Conservation (phyloP, 2,329 filamentous ascomycete genomes). For the Penicillium crustosum region DNA sequence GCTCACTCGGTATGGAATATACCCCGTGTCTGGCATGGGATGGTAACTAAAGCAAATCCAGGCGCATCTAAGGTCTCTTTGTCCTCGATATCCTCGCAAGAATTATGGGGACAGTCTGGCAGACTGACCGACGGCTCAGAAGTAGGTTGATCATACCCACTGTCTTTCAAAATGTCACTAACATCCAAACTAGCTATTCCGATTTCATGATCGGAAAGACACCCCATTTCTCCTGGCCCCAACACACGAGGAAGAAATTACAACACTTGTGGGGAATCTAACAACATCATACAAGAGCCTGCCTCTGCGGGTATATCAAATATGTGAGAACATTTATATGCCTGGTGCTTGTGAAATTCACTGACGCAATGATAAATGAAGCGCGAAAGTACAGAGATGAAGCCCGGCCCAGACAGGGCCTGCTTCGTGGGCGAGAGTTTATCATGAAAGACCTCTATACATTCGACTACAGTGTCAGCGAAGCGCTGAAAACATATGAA, state of each 20-base stretch:
- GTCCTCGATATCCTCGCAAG: slow-evolving; percentile 65
- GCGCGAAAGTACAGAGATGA: slow-evolving; percentile 95
- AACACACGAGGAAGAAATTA: slow-evolving; percentile 97
- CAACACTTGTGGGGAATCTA: slow-evolving; percentile 69
- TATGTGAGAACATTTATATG: slow-evolving; percentile 54
- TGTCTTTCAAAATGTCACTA: slow-evolving; percentile 22
- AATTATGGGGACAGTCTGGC: slow-evolving; percentile 80
- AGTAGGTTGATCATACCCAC: slow-evolving; percentile 47
- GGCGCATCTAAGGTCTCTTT: slow-evolving; percentile 27
- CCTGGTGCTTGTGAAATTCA: neutral
- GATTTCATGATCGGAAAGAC: slow-evolving; percentile 75
- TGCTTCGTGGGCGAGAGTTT: slow-evolving; percentile 87
- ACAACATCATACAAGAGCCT: slow-evolving; percentile 82
- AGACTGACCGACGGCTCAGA: slow-evolving; percentile 76
- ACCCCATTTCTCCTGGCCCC: slow-evolving; percentile 75
- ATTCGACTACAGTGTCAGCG: slow-evolving; percentile 69
- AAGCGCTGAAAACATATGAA: slow-evolving; percentile 78
- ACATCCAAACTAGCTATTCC: slow-evolving; percentile 63
- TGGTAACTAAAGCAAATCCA: neutral
- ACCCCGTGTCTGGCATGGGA: neutral
- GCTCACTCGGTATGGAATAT: slow-evolving; percentile 59
- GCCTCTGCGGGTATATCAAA: slow-evolving; percentile 86
- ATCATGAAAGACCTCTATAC: slow-evolving; percentile 98
- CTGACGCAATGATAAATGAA: slow-evolving; percentile 32
- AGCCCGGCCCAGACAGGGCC: slow-evolving; percentile 78